Evolutionary conservation across 2,329 filamentous ascomycete species (phyloP).

Genomic region (Colletotrichum caudatum): DNA sequence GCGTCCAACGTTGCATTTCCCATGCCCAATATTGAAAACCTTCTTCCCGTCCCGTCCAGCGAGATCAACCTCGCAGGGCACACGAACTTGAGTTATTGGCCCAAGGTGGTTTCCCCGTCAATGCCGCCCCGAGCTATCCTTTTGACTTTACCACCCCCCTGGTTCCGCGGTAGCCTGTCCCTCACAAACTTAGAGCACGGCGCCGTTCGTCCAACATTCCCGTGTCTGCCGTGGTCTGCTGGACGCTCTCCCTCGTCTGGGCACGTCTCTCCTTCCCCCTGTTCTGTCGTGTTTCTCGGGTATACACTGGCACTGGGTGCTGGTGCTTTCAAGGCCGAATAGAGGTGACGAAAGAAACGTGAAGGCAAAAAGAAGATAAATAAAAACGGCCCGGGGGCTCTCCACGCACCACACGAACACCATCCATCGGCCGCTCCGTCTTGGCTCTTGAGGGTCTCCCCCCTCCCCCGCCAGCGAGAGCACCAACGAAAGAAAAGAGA

Average conservation of each 20-base stretch:
- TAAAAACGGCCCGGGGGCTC: neutral
- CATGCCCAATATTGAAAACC: slow-evolving; percentile 17
- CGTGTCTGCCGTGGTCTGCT: neutral
- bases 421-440: slow-evolving; percentile 4
- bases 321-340: too few relatives aligned
- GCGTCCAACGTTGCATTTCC: slow-evolving; percentile 14
- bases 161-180: neutral
- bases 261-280: neutral
- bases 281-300: too few relatives aligned
- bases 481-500: too few relatives aligned
- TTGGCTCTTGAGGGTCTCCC: neutral
- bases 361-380: neutral
- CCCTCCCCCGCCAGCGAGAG: too few relatives aligned
- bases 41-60: neutral
- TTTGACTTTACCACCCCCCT: slow-evolving; percentile 6
- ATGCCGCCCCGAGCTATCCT: slow-evolving; percentile 2
- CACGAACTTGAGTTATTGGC: too few relatives aligned
- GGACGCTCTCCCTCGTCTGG: neutral
- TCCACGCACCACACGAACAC: slow-evolving; percentile 1
- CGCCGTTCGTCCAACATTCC: neutral
- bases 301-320: too few relatives aligned
- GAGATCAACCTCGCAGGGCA: neutral
- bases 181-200: neutral
- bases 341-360: neutral
- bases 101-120: neutral